These are phyloP conservation scores for Pharnaceum exiguum DNA, from an alignment of 148 eudicot genomes.

Conservation along the genomic window DNA sequence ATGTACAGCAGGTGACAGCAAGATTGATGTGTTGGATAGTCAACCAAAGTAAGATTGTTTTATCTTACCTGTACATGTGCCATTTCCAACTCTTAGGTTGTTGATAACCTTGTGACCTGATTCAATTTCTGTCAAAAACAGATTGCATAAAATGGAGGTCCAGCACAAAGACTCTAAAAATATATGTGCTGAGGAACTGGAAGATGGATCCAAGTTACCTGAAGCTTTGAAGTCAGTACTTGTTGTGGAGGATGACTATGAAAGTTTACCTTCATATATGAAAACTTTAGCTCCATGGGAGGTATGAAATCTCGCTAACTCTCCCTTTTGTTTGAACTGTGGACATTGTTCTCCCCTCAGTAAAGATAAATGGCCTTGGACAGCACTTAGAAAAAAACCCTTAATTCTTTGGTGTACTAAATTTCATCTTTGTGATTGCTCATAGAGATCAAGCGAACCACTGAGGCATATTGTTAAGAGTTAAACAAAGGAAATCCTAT, in stretches of 20 bases:
- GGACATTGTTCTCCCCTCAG: not conserved
- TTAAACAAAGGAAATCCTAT: too few relatives aligned
- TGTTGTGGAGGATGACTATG: conserved; percentile 64
- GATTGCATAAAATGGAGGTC: conserved; percentile 18
- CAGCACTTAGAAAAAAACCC: not conserved
- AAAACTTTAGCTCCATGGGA: conserved; percentile 76
- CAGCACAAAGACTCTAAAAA: conserved; percentile 22
- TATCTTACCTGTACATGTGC: not conserved
- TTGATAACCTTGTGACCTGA: not conserved
- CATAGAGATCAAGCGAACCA: too few relatives aligned
- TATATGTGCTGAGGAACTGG: conserved; percentile 30
- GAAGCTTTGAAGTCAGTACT: conserved; percentile 34
- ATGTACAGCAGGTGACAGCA: conserved; percentile 35
- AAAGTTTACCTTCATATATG: conserved; percentile 78
- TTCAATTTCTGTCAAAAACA: conserved; percentile 4
- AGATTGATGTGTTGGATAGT: conserved; percentile 32
- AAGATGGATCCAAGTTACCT: conserved; percentile 26
- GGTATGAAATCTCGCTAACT: conserved; percentile 32
- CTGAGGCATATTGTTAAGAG: too few relatives aligned
- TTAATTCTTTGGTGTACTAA: not conserved
- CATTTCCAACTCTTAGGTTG: not conserved
- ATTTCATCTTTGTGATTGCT: not conserved
- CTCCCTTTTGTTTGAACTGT: not conserved
- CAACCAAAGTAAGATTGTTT: conserved; percentile 29
- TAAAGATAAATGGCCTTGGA: not conserved